These are phyloP conservation scores for Penicillium tannophilum DNA, from an alignment of 495 filamentous ascomycete species.

Conservation along the genomic window DNA sequence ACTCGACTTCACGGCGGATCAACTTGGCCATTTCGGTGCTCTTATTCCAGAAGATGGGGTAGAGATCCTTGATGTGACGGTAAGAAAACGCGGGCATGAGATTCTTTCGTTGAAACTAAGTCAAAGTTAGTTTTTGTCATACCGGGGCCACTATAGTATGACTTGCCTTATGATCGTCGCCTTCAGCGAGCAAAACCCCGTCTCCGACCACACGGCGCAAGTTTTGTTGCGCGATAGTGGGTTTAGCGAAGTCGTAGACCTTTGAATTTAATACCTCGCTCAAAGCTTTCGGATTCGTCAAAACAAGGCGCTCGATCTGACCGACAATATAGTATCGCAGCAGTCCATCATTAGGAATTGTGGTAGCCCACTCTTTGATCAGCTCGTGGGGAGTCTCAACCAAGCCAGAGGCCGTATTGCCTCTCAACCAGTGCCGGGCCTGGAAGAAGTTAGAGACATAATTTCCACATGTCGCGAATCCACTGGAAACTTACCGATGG, in stretches of 20 bases:
- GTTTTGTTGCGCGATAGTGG: constrained; percentile 52
- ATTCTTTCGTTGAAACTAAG: constrained; percentile 66
- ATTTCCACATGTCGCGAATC: background rate
- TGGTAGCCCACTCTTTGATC: constrained; percentile 63
- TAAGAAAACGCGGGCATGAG: constrained; percentile 85
- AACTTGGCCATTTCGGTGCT: constrained; percentile 48
- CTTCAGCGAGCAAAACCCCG: constrained; percentile 81
- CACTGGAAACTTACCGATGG: constrained; percentile 48
- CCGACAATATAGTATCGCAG: constrained; percentile 69
- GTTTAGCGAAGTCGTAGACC: constrained; percentile 81
- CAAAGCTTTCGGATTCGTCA: constrained; percentile 66
- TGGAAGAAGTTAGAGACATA: constrained; percentile 14
- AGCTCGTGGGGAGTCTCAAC: constrained; percentile 56
- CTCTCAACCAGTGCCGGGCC: constrained; percentile 40
- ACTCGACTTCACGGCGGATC: constrained; percentile 39
- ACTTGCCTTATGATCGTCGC: constrained; percentile 73
- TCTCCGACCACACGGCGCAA: constrained; percentile 70
- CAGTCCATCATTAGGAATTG: constrained; percentile 76
- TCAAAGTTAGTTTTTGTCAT: background rate
- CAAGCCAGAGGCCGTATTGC: constrained; percentile 30
- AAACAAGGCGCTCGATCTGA: constrained; percentile 70
- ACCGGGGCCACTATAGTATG: background rate
- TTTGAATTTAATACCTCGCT: constrained; percentile 66
- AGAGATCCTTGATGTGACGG: constrained; percentile 83
- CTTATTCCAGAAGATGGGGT: constrained; percentile 83